Conservation (phyloP, 2,329 filamentous ascomycete genomes). For the Chalara sp. region DNA sequence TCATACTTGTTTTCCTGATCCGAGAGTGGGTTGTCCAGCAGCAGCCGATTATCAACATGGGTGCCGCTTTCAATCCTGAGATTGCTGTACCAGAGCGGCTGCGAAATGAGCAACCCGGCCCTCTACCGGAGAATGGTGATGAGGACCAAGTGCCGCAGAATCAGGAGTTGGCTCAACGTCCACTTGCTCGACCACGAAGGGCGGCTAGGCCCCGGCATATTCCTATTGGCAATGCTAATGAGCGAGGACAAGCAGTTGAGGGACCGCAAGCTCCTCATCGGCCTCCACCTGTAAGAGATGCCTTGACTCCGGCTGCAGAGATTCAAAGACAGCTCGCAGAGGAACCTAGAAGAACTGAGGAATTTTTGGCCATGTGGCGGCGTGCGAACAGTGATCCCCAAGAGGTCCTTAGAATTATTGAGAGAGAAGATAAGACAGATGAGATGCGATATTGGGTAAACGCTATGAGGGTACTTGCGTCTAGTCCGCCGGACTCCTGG, state of each 20-base stretch:
- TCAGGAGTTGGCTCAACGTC: slow-evolving; percentile 11
- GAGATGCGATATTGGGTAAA: slow-evolving; percentile 54
- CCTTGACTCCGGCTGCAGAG: slow-evolving; percentile 20
- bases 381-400: slow-evolving; percentile 53
- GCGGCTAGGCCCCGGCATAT: slow-evolving; percentile 5
- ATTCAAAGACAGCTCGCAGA: slow-evolving; percentile 21
- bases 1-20: slow-evolving; percentile 95
- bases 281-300: slow-evolving; percentile 16
- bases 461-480: slow-evolving; percentile 35
- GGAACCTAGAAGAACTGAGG: slow-evolving; percentile 27
- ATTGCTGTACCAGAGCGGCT: slow-evolving; percentile 40
- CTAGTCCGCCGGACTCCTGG: neutral
- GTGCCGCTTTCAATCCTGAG: slow-evolving; percentile 45
- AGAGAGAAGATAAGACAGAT: slow-evolving; percentile 51
- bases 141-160: slow-evolving; percentile 5
- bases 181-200: slow-evolving; percentile 18
- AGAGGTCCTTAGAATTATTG: slow-evolving; percentile 53
- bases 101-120: slow-evolving; percentile 21
- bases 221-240: slow-evolving; percentile 9
- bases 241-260: neutral
- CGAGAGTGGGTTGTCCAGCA: slow-evolving; percentile 98
- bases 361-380: slow-evolving; percentile 49
- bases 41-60: slow-evolving; percentile 85
- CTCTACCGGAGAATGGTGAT: neutral
- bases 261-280: slow-evolving; percentile 1